phyloP scores from a whole-genome alignment of 2,329 filamentous ascomycete species.

The Laburnicola sp. region DNA sequence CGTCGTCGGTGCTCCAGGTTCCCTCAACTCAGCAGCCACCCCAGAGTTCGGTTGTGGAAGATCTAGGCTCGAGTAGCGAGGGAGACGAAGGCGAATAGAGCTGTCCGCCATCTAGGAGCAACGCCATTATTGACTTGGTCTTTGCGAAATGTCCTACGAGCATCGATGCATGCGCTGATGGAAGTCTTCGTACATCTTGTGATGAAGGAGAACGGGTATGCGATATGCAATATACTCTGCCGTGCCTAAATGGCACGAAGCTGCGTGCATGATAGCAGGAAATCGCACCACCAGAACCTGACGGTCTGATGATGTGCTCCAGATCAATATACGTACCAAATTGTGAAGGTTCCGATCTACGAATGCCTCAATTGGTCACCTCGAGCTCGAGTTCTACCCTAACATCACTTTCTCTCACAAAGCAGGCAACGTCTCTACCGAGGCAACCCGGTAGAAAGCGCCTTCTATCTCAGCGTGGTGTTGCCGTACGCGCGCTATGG shows the following conservation, averaged over 20 bases:
- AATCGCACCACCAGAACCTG: not conserved
- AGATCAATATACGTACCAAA: not conserved
- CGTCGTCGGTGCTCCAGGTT: conserved; percentile 8
- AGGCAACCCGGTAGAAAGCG: not conserved
- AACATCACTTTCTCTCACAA: not conserved
- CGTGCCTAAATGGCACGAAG: not conserved
- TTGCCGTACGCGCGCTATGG: conserved; percentile 1
- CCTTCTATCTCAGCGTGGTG: not conserved
- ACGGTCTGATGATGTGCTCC: not conserved
- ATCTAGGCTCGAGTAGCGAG: conserved; percentile 27
- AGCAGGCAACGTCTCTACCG: not conserved
- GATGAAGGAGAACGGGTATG: not conserved
- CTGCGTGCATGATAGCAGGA: not conserved
- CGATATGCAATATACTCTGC: conserved; percentile 1
- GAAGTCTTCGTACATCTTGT: too few species aligned
- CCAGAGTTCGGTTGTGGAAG: conserved; percentile 23
- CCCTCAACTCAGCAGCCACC: conserved; percentile 18
- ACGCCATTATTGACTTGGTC: too few species aligned
- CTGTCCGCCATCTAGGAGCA: not conserved
- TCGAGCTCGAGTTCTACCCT: not conserved
- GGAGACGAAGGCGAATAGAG: conserved; percentile 14
- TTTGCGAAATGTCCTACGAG: too few species aligned
- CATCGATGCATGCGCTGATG: too few species aligned
- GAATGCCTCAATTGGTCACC: not conserved
- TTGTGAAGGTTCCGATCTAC: too few species aligned